These are phyloP conservation scores for Arthroderma sp. DNA, from an alignment of 2,329 filamentous ascomycete species.

Conservation along the genomic window DNA sequence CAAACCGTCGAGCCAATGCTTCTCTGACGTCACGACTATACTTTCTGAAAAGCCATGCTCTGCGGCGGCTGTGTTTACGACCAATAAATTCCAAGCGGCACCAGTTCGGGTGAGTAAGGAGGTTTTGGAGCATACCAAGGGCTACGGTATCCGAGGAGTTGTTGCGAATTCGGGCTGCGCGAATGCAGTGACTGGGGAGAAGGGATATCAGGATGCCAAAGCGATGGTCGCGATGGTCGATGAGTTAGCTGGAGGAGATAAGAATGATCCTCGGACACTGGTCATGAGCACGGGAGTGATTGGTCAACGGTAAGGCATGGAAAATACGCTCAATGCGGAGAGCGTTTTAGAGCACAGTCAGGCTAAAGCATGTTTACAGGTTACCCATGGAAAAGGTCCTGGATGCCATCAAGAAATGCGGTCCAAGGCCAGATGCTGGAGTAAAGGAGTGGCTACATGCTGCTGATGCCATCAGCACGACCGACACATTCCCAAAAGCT, in stretches of 20 bases:
- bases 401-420: conserved; percentile 59
- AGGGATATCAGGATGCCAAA: conserved; percentile 75
- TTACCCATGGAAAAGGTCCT: conserved; percentile 87
- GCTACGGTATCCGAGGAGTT: conserved; percentile 62
- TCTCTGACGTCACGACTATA: conserved; percentile 81
- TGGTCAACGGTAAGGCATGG: conserved; percentile 58
- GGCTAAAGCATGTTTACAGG: conserved; percentile 27
- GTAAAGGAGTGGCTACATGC: conserved; percentile 54
- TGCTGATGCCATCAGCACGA: conserved; percentile 90
- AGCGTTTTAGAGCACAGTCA: neutral
- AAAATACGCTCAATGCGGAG: neutral
- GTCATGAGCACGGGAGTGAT: conserved; percentile 99
- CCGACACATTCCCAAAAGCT: conserved; percentile 95
- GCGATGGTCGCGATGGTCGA: conserved; percentile 74
- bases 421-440: conserved; percentile 28
- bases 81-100: conserved; percentile 95
- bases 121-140: conserved; percentile 53
- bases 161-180: conserved; percentile 93
- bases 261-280: conserved; percentile 50
- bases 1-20: conserved; percentile 81
- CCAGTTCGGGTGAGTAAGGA: conserved; percentile 76
- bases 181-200: conserved; percentile 88
- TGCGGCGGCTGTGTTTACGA: conserved; percentile 87
- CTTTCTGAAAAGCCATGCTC: conserved; percentile 75
- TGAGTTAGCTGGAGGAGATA: conserved; percentile 39